Evolutionary conservation across 1,139 yeast genomes (phyloP), one percentile per base, ranked within the genome.

Genomic region (Saccharomycopsis hybrid): DNA sequence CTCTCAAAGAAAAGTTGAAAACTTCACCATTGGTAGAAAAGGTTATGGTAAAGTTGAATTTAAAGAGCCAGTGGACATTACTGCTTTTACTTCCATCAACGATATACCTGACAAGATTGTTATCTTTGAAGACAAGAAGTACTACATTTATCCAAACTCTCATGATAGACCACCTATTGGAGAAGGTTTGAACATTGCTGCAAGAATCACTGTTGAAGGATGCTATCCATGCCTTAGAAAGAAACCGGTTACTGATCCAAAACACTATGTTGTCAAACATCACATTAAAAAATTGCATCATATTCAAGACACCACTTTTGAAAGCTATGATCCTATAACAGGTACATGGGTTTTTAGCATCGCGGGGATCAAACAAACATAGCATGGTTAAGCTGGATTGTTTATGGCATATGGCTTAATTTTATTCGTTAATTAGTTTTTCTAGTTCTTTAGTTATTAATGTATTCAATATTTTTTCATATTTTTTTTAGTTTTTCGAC

Each of bases 261-360:
- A 79, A 53, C 90, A 82, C 62, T 85, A 84, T 2, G 66, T 84
- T 35, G 84, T 85, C 45, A 76, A 74, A 59, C 77, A 74, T 60
- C 96, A 88, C 62, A 74, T 87, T 44, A 75, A 77, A 51, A 78
- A 82, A 54, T 73, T 92, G 60, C 81, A 85, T 67, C 67, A 67
- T 35, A 69, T 80, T 54, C 75, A 77, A 18, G 81, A 72, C 38
- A 74, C 85, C 54, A 74, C 75, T 55, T 92, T 89, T 66, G 75
- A 78, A 36, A 76, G 82, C 49, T 94, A 88, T 70, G 94, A 88
- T 56, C 80, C 92, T 0, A 74, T 72, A 27, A 74, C 85, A 2
- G 98, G 98, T 37, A 76, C 82, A 39, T 90, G 96, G 95, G 74
- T 78, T 0, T 90, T 90, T 64, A 71, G 72, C 29, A 76, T 78